Conservation (phyloP, 2,329 filamentous ascomycete species). For the Zymoseptoria tritici region DNA sequence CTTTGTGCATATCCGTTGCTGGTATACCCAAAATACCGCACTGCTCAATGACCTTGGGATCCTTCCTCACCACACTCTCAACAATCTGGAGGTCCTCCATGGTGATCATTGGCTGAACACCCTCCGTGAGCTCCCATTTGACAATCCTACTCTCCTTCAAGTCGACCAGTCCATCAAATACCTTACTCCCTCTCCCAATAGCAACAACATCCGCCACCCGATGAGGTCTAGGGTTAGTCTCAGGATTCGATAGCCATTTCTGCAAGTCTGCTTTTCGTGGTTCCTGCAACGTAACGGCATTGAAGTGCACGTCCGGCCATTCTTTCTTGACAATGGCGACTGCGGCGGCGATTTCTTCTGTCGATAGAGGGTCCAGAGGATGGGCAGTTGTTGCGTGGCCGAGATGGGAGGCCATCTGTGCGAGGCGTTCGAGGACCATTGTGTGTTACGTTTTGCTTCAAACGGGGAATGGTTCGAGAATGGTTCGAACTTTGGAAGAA, state of each 20-base stretch:
- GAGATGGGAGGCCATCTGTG: slow-evolving; percentile 51
- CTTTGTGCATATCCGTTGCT: slow-evolving; percentile 77
- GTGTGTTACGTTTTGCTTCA: slow-evolving; percentile 2
- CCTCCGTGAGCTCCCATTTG: slow-evolving; percentile 67
- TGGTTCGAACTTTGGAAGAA: neutral
- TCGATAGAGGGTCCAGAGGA: slow-evolving; percentile 70
- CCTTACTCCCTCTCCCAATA: slow-evolving; percentile 68
- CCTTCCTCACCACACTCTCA: slow-evolving; percentile 65
- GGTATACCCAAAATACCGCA: slow-evolving; percentile 77
- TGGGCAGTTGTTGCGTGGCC: slow-evolving; percentile 51
- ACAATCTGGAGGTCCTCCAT: slow-evolving; percentile 83
- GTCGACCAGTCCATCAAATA: slow-evolving; percentile 77
- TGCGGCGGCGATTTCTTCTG: slow-evolving; percentile 64
- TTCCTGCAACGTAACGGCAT: slow-evolving; percentile 77
- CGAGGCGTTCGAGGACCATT: slow-evolving; percentile 28
- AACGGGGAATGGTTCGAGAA: too few relatives aligned
- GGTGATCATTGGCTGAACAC: slow-evolving; percentile 81
- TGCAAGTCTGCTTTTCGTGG: slow-evolving; percentile 79
- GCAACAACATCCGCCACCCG: slow-evolving; percentile 77
- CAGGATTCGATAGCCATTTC: slow-evolving; percentile 64
- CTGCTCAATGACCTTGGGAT: slow-evolving; percentile 84
- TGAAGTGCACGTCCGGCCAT: slow-evolving; percentile 69
- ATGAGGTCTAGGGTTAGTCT: slow-evolving; percentile 53
- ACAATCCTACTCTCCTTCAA: slow-evolving; percentile 58
- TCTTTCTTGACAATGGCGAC: slow-evolving; percentile 62